Conservation (phyloP, 1,284 basidiomycete genomes). For the Microbotryum saponariae region DNA sequence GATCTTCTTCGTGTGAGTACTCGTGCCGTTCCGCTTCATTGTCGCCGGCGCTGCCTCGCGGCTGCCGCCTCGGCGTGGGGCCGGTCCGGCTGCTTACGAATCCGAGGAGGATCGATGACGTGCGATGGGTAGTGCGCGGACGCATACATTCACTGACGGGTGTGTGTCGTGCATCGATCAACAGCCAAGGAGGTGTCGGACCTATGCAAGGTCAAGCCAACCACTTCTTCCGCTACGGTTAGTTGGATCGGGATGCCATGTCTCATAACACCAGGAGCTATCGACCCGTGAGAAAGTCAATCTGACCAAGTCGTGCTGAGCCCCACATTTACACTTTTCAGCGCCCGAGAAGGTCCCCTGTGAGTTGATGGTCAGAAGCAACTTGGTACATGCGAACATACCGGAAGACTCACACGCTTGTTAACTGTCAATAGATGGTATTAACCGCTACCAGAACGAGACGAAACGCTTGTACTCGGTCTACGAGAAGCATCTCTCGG, state of each 20-base stretch:
- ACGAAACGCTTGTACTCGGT: conserved; percentile 21
- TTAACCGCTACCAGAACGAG: conserved; percentile 26
- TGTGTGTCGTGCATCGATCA: no score
- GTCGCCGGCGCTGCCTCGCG: no score
- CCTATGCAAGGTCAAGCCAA: conserved; percentile 28
- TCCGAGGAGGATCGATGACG: no score
- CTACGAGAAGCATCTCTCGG: conserved; percentile 23
- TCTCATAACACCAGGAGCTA: background rate
- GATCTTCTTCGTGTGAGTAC: conserved; percentile 12
- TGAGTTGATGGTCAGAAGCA: background rate
- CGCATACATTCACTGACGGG: no score
- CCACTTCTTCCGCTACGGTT: conserved; percentile 17
- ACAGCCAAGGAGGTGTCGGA: conserved; percentile 15
- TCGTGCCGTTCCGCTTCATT: no score
- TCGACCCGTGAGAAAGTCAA: no score
- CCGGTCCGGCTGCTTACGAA: no score
- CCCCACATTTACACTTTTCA: background rate
- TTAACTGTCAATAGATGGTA: background rate
- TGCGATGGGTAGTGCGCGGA: no score
- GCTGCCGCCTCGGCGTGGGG: no score
- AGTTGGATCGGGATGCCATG: background rate
- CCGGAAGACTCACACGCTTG: no score
- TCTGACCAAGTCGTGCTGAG: background rate
- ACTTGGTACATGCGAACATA: no score
- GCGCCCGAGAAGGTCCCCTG: conserved; percentile 31